These are phyloP conservation scores for Sphaerobolus stellatus DNA, from an alignment of 1,284 basidiomycete genomes.

Conservation along the genomic window DNA sequence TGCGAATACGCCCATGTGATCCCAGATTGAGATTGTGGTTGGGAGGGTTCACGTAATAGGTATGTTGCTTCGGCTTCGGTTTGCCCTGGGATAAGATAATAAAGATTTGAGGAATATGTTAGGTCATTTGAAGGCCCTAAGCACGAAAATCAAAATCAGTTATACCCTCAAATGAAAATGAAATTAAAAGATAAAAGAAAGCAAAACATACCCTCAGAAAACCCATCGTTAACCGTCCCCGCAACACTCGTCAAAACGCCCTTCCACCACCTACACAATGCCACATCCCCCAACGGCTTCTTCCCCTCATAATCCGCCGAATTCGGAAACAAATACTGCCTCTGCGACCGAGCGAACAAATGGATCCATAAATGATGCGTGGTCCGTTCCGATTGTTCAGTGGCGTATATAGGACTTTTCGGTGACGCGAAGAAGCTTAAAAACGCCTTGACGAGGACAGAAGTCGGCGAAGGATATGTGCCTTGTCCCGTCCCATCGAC, in stretches of 20 bases:
- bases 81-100: slow-evolving; percentile 75
- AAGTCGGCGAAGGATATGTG: slow-evolving; percentile 58
- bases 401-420: slow-evolving; percentile 41
- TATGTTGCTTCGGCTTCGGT: slow-evolving; percentile 67
- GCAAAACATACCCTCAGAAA: no score
- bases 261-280: slow-evolving; percentile 93
- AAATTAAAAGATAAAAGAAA: background rate
- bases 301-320: slow-evolving; percentile 77
- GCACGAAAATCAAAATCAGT: no score
- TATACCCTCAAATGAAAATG: background rate
- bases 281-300: slow-evolving; percentile 73
- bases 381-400: no score
- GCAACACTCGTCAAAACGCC: slow-evolving; percentile 62
- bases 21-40: slow-evolving; percentile 21
- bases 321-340: slow-evolving; percentile 93
- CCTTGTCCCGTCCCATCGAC: slow-evolving; percentile 90
- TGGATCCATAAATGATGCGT: slow-evolving; percentile 72
- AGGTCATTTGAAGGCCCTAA: no score
- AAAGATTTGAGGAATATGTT: slow-evolving; percentile 38
- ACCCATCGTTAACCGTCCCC: no score
- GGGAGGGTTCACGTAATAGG: slow-evolving; percentile 47
- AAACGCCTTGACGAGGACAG: slow-evolving; percentile 66
- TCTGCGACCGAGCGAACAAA: slow-evolving; percentile 88
- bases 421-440: slow-evolving; percentile 69
- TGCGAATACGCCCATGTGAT: slow-evolving; percentile 70